These are phyloP conservation scores for Apiospora hydei DNA, from an alignment of 2,329 filamentous ascomycete genomes.

Conservation along the genomic window DNA sequence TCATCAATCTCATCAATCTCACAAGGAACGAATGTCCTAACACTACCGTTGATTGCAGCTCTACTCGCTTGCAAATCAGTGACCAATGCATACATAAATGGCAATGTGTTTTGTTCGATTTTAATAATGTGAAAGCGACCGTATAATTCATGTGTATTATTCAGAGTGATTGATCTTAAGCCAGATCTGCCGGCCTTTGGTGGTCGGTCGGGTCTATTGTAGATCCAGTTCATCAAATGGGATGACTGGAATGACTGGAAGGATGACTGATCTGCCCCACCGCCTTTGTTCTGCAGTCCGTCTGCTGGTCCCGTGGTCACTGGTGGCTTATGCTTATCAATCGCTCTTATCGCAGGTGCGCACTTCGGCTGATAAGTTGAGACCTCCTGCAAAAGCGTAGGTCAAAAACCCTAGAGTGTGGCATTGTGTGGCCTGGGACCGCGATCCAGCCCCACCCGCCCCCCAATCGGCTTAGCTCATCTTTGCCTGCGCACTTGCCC, in stretches of 20 bases:
- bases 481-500: slow-evolving; percentile 18
- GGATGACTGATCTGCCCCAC: slow-evolving; percentile 12
- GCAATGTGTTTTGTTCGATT: too few species aligned
- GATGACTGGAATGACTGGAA: too few species aligned
- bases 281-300: neutral
- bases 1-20: neutral
- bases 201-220: neutral
- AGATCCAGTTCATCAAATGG: neutral
- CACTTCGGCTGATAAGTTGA: neutral
- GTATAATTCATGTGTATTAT: too few species aligned
- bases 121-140: too few species aligned
- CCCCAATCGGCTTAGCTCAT: neutral
- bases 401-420: slow-evolving; percentile 21
- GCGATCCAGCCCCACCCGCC: neutral
- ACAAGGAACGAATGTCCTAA: neutral
- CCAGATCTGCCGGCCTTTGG: too few species aligned
- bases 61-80: too few species aligned
- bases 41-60: neutral
- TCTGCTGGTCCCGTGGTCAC: neutral
- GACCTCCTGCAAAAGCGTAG: neutral
- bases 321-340: slow-evolving; percentile 13
- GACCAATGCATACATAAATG: too few species aligned
- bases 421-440: slow-evolving; percentile 16
- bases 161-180: too few species aligned
- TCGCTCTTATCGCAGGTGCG: neutral